A percentile compares a stretch with the other conserved stretches of the same genome.
phyloP scores from a whole-genome alignment of 1,284 basidiomycete genomes.

The Anthracocystis setariae region DNA sequence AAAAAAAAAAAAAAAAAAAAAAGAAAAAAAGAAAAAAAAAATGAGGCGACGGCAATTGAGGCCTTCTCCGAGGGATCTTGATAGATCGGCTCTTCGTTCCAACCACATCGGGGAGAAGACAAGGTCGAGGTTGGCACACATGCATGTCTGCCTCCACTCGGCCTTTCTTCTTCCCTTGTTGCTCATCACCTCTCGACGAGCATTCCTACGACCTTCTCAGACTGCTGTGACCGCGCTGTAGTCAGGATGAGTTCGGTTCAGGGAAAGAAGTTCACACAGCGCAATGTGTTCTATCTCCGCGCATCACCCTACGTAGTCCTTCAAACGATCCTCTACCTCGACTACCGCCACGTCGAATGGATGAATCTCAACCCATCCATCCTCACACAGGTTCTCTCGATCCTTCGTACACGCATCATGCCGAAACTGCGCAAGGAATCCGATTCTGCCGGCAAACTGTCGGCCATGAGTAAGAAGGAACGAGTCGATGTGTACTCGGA shows the following conservation, averaged over 20 bases:
- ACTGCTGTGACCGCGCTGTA: neutral
- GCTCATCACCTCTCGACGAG: neutral
- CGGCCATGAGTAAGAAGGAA: conserved; percentile 60
- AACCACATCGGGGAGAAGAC: neutral
- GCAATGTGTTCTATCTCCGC: conserved; percentile 68
- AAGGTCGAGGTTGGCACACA: conserved; percentile 19
- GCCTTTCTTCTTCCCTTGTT: neutral
- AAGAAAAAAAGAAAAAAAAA: too few species aligned
- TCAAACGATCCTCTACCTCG: conserved; percentile 68
- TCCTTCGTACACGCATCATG: conserved; percentile 64
- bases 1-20: too few species aligned
- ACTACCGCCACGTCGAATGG: conserved; percentile 68
- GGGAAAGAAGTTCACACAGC: conserved; percentile 53
- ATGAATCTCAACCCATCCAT: conserved; percentile 63
- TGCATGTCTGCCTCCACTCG: neutral
- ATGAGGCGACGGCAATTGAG: neutral
- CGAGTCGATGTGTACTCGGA: conserved; percentile 67
- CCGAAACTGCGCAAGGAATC: conserved; percentile 64
- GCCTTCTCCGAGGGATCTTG: neutral
- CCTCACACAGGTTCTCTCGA: conserved; percentile 57
- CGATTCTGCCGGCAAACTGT: conserved; percentile 55
- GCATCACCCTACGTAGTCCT: conserved; percentile 67
- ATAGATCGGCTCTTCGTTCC: too few species aligned
- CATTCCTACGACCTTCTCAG: too few species aligned
- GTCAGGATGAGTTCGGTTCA: conserved; percentile 23